Percentiles rank a stretch among this genome's conserved stretches.
phyloP scores from a whole-genome alignment of 805 yeast genomes.

The Starmera pachycereana region DNA sequence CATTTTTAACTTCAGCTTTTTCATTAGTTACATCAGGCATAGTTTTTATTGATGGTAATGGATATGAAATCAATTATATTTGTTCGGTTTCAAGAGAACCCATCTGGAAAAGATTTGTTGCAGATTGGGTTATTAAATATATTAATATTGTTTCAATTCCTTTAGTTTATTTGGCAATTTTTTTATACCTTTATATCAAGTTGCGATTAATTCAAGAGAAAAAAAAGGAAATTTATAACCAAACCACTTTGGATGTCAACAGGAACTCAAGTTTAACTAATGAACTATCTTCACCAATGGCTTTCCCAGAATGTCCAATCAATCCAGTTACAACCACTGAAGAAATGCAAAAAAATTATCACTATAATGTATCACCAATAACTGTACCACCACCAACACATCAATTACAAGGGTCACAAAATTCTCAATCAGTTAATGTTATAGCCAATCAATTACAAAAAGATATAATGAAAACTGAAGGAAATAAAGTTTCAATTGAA shows the following conservation, averaged over 20 bases:
- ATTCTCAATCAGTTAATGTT: too few species aligned
- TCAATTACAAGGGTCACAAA: conserved; percentile 1
- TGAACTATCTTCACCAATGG: background rate
- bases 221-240: conserved; percentile 5
- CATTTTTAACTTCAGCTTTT: background rate
- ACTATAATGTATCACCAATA: background rate
- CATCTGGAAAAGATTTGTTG: conserved; percentile 12
- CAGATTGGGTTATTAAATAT: conserved; percentile 11
- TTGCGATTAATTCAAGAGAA: conserved; percentile 5
- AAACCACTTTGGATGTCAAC: background rate
- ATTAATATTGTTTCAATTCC: conserved; percentile 9
- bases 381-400: too few species aligned
- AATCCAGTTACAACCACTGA: background rate
- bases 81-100: conserved; percentile 11
- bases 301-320: background rate
- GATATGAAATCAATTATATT: conserved; percentile 5
- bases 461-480: conserved; percentile 10
- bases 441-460: conserved; percentile 4
- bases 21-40: conserved; percentile 5
- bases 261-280: too few species aligned
- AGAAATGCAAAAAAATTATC: background rate
- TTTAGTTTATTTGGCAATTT: conserved; percentile 9
- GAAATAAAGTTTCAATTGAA: conserved; percentile 1
- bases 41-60: conserved; percentile 7
- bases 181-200: conserved; percentile 7